Evolutionary conservation across 169 alveolate species (phyloP).

Genomic region (Cryptosporidium sp.): DNA sequence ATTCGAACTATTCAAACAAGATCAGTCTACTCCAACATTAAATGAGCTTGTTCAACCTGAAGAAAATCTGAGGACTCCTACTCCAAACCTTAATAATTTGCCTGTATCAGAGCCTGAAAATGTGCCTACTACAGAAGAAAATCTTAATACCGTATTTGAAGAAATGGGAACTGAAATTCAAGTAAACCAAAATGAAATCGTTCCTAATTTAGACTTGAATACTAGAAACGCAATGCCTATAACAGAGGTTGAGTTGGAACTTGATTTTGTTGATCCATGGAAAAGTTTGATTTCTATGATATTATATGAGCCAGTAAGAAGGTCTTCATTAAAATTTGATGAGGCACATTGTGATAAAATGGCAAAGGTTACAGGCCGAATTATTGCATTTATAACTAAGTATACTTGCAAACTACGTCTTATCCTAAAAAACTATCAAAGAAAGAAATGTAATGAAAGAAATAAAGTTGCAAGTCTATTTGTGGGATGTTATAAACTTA

Average conservation of each 20-base stretch:
- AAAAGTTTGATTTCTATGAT: slow-evolving; percentile 22
- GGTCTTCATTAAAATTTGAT: neutral
- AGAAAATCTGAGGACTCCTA: too few species aligned
- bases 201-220: neutral
- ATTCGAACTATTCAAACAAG: too few species aligned
- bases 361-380: neutral
- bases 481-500: neutral
- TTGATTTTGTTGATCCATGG: slow-evolving; percentile 16
- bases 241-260: neutral
- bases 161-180: neutral
- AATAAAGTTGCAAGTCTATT: slow-evolving; percentile 1
- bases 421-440: neutral
- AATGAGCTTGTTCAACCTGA: too few species aligned
- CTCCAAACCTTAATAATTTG: too few species aligned
- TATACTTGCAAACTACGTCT: neutral
- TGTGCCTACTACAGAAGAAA: neutral
- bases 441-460: slow-evolving; percentile 20
- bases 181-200: neutral
- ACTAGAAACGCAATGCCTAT: neutral
- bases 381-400: neutral
- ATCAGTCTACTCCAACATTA: too few species aligned
- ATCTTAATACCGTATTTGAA: neutral
- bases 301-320: slow-evolving; percentile 42
- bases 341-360: slow-evolving; percentile 26
- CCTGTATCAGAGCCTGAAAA: neutral